Percentiles rank a stretch among this genome's conserved stretches.
Evolutionary conservation across 768 basidiomycete genomes (phyloP).

Genomic region (Dictyophora rubrovolvata): DNA sequence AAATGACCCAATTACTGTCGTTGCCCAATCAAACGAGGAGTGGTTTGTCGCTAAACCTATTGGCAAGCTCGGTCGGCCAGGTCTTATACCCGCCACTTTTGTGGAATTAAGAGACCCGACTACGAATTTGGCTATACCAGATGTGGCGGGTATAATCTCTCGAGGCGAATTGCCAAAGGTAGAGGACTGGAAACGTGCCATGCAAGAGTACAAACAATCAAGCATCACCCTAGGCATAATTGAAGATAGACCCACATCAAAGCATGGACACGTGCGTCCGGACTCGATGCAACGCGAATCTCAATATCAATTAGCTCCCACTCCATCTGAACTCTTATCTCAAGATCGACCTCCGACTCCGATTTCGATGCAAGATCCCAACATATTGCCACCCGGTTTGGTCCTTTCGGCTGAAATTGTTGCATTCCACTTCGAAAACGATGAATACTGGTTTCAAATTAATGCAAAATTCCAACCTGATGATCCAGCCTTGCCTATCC

Average conservation of each 20-base stretch:
- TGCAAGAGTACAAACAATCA: conserved; percentile 91
- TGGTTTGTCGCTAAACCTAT: conserved; percentile 99
- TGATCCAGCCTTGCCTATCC: conserved; percentile 49
- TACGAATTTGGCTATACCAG: conserved; percentile 68
- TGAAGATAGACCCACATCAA: conserved; percentile 44
- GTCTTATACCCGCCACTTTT: conserved; percentile 93
- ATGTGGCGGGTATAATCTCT: conserved; percentile 73
- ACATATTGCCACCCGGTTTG: conserved; percentile 68
- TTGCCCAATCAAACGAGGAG: conserved; percentile 98
- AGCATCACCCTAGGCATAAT: conserved; percentile 92
- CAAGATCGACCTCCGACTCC: conserved; percentile 11
- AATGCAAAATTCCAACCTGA: conserved; percentile 85
- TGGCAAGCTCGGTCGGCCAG: conserved; percentile 86
- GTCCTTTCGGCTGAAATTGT: conserved; percentile 82
- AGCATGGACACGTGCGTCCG: conserved; percentile 28
- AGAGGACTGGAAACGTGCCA: conserved; percentile 98
- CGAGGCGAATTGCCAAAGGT: conserved; percentile 85
- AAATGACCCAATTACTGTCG: conserved; percentile 91
- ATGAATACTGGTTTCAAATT: conserved; percentile 96
- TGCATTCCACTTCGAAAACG: conserved; percentile 95
- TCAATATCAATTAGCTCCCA: conserved; percentile 5
- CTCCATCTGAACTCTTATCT: not conserved
- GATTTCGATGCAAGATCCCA: conserved; percentile 21
- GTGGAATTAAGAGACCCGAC: conserved; percentile 92
- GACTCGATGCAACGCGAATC: conserved; percentile 11